These are phyloP conservation scores for Colletotrichum higginsianum DNA, from an alignment of 2,329 filamentous ascomycete genomes.

Conservation along the genomic window DNA sequence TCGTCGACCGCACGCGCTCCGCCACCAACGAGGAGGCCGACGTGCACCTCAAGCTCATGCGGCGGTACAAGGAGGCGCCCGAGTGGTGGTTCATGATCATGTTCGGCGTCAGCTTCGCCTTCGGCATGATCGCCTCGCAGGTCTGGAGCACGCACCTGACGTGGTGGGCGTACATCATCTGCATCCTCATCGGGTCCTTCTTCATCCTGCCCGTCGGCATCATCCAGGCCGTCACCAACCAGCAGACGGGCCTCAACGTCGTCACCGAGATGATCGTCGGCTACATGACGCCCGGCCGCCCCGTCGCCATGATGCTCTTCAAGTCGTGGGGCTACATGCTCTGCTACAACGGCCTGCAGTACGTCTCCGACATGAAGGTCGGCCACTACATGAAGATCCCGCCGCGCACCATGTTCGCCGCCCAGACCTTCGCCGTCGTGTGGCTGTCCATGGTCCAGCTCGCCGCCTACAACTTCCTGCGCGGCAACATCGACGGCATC, in stretches of 20 bases:
- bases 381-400: constrained; percentile 70
- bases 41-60: constrained; percentile 69
- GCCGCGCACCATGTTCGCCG: constrained; percentile 64
- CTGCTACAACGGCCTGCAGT: constrained; percentile 62
- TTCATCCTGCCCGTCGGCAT: constrained; percentile 61
- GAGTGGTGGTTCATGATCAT: constrained; percentile 70
- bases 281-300: constrained; percentile 63
- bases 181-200: constrained; percentile 57
- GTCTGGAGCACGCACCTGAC: constrained; percentile 58
- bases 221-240: constrained; percentile 65
- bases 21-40: constrained; percentile 61
- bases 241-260: constrained; percentile 64
- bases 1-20: constrained; percentile 53
- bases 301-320: constrained; percentile 66
- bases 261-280: constrained; percentile 65
- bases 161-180: constrained; percentile 60
- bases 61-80: constrained; percentile 68
- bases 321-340: constrained; percentile 64
- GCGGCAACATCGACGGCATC: constrained; percentile 65
- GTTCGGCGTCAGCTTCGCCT: constrained; percentile 64
- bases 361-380: constrained; percentile 65
- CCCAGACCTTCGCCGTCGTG: constrained; percentile 58
- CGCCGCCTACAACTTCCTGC: constrained; percentile 56
- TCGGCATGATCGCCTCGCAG: constrained; percentile 58
- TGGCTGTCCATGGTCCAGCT: constrained; percentile 58